These are phyloP conservation scores for Ascocoryne sarcoides DNA, from an alignment of 2,329 filamentous ascomycete species.

Conservation along the genomic window DNA sequence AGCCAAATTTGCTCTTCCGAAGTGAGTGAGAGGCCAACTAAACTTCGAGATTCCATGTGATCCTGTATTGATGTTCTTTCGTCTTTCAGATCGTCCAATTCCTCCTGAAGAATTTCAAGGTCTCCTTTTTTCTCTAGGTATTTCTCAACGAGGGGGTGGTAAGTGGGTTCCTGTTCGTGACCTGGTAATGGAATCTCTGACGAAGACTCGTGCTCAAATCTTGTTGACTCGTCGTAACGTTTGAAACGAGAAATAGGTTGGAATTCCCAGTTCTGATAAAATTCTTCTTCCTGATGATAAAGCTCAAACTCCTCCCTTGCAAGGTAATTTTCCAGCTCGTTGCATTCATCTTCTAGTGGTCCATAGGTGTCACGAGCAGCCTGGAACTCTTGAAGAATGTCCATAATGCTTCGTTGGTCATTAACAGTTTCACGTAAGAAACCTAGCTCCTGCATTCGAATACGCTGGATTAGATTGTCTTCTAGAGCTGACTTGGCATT, in stretches of 20 bases:
- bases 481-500: slow-evolving; percentile 7
- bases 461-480: slow-evolving; percentile 8
- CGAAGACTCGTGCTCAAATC: neutral
- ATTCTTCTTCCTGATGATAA: slow-evolving; percentile 3
- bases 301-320: slow-evolving; percentile 7
- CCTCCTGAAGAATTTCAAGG: slow-evolving; percentile 15
- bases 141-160: slow-evolving; percentile 14
- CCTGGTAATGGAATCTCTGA: neutral
- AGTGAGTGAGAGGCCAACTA: slow-evolving; percentile 4
- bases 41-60: slow-evolving; percentile 3
- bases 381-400: slow-evolving; percentile 7
- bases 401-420: slow-evolving; percentile 1
- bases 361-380: slow-evolving; percentile 9
- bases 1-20: slow-evolving; percentile 16
- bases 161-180: neutral
- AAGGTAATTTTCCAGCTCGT: slow-evolving; percentile 11
- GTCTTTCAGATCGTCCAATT: slow-evolving; percentile 8
- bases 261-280: neutral
- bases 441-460: slow-evolving; percentile 1
- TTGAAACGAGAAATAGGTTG: neutral
- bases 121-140: slow-evolving; percentile 13
- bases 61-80: slow-evolving; percentile 12
- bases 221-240: neutral
- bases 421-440: neutral
- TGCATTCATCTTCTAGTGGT: slow-evolving; percentile 10